Evolutionary conservation across 495 filamentous ascomycete species (phyloP).

Genomic region (Hapsidospora chrysogenum): DNA sequence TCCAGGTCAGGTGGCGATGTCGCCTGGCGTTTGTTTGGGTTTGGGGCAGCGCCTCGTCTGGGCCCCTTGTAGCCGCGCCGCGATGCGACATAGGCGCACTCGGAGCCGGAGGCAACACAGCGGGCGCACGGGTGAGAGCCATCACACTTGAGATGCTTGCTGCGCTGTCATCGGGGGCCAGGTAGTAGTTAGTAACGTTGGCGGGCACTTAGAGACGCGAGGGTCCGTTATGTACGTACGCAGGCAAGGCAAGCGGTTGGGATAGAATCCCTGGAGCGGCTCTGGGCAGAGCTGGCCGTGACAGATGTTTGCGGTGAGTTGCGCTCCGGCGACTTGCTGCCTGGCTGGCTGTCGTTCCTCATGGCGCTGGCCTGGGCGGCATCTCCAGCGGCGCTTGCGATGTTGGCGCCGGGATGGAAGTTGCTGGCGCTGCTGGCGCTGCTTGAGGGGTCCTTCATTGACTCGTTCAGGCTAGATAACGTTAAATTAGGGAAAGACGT

Average conservation of each 20-base stretch:
- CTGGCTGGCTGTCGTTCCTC: too few relatives aligned
- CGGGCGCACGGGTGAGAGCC: conserved; percentile 27
- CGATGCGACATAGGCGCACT: conserved; percentile 32
- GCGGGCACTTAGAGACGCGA: neutral
- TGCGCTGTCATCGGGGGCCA: conserved; percentile 14
- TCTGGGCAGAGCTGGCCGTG: too few relatives aligned
- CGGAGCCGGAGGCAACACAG: conserved; percentile 19
- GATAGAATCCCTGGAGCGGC: neutral
- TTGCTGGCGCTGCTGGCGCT: too few relatives aligned
- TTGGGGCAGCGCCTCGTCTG: conserved; percentile 21
- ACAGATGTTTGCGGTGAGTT: too few relatives aligned
- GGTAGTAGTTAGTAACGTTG: neutral
- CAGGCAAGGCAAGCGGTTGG: neutral
- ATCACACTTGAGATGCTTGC: conserved; percentile 34
- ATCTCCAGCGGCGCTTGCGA: too few relatives aligned
- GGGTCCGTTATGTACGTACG: neutral
- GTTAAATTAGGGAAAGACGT: too few relatives aligned
- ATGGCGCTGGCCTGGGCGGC: too few relatives aligned
- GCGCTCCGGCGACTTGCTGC: too few relatives aligned
- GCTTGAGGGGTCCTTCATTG: too few relatives aligned
- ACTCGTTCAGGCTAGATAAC: too few relatives aligned
- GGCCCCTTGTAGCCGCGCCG: conserved; percentile 35
- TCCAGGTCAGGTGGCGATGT: conserved; percentile 25
- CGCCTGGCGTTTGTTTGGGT: conserved; percentile 33
- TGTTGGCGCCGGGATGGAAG: too few relatives aligned